Conservation (phyloP, 23 red algal species). For the Chondrus crispus region DNA sequence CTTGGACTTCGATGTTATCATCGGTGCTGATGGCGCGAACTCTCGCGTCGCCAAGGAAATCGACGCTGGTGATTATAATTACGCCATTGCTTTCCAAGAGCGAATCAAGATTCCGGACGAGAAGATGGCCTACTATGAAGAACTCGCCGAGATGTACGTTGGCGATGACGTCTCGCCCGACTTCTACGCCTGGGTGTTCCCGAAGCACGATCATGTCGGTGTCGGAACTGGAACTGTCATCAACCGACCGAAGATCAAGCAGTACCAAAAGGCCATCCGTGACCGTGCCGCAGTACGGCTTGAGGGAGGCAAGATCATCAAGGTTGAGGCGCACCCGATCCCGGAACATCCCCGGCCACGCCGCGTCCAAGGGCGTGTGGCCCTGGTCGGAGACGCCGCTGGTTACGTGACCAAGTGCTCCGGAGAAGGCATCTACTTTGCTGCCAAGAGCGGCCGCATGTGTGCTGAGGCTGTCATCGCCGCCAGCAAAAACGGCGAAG, state of each 20-base stretch:
- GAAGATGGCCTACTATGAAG: constrained; percentile 99
- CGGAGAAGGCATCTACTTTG: constrained; percentile 99
- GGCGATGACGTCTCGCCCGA: constrained; percentile 98
- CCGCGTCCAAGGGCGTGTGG: constrained; percentile 86
- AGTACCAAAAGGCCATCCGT: constrained; percentile 96
- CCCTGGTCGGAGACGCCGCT: constrained; percentile 96
- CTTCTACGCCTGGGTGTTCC: constrained; percentile 99
- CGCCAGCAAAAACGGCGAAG: constrained; percentile 60
- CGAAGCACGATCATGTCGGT: constrained; percentile 99
- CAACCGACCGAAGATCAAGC: constrained; percentile 91
- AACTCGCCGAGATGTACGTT: constrained; percentile 99
- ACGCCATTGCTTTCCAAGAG: constrained; percentile 99
- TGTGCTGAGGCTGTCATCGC: constrained; percentile 85
- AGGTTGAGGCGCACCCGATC: constrained; percentile 98
- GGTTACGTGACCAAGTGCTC: constrained; percentile 99
- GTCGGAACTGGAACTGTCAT: constrained; percentile 98
- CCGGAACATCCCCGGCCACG: constrained; percentile 97
- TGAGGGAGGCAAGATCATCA: constrained; percentile 93
- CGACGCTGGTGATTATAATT: constrained; percentile 98
- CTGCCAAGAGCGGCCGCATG: constrained; percentile 98
- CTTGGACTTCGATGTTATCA: constrained; percentile 87
- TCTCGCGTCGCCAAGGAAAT: constrained; percentile 95
- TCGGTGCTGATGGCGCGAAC: constrained; percentile 99
- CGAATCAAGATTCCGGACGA: constrained; percentile 94
- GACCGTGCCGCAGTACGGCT: constrained; percentile 87